Evolutionary conservation across 2,329 filamentous ascomycete species (phyloP).

Genomic region (Pseudopyrenochaeta lycopersici): DNA sequence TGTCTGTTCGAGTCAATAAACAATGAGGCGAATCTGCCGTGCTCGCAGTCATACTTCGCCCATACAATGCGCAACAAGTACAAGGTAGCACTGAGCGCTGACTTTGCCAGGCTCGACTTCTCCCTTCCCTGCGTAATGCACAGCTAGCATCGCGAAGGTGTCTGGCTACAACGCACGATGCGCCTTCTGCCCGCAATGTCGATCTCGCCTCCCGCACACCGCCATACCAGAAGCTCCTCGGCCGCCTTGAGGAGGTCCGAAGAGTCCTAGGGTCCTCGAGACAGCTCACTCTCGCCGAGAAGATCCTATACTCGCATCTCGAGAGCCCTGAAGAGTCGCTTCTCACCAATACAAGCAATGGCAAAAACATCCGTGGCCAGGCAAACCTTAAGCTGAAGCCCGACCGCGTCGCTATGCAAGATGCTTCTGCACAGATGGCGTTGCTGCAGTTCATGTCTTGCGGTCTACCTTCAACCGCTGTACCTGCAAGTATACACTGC

Average conservation of each 20-base stretch:
- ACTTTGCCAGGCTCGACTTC: constrained; percentile 35
- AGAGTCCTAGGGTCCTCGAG: constrained; percentile 72
- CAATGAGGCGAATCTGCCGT: not conserved
- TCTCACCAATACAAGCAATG: constrained; percentile 82
- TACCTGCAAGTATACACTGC: constrained; percentile 97
- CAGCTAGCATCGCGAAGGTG: constrained; percentile 28
- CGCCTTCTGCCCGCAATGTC: constrained; percentile 35
- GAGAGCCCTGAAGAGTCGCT: constrained; percentile 90
- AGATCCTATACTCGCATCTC: constrained; percentile 97
- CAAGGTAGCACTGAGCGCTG: constrained; percentile 1
- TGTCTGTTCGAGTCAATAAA: not conserved
- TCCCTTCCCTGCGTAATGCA: constrained; percentile 26
- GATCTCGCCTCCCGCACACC: constrained; percentile 68
- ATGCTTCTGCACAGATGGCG: constrained; percentile 98
- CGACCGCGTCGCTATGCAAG: constrained; percentile 98
- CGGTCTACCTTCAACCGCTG: constrained; percentile 85
- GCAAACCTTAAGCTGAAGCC: constrained; percentile 97
- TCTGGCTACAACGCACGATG: constrained; percentile 44
- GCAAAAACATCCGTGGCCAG: constrained; percentile 81
- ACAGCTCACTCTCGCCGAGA: constrained; percentile 88
- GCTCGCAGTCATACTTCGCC: constrained; percentile 1
- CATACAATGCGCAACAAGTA: not conserved
- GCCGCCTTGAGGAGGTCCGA: constrained; percentile 78
- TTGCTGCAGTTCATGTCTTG: constrained; percentile 99
- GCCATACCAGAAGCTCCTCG: constrained; percentile 83